Evolutionary conservation across 1,284 basidiomycete species (phyloP).

Genomic region (Sporisorium scitamineum): DNA sequence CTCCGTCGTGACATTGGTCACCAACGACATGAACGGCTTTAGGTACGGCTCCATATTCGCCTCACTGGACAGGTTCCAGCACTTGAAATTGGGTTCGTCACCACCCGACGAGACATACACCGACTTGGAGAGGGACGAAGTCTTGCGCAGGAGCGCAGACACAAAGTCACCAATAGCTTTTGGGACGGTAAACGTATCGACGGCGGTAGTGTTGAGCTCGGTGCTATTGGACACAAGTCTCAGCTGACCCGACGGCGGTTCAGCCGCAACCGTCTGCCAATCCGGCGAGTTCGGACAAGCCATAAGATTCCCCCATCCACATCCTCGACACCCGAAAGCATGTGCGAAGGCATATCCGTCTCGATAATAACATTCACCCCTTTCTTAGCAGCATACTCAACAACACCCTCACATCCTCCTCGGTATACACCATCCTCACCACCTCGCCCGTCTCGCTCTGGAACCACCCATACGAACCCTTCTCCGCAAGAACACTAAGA

Average conservation of each 20-base stretch:
- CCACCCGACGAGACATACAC: conserved; percentile 82
- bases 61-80: conserved; percentile 72
- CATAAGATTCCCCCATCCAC: conserved; percentile 77
- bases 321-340: conserved; percentile 75
- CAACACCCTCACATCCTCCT: conserved; percentile 76
- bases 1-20: conserved; percentile 72
- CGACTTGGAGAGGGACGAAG: conserved; percentile 73
- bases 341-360: conserved; percentile 85
- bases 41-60: conserved; percentile 68
- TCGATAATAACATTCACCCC: conserved; percentile 82
- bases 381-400: conserved; percentile 79
- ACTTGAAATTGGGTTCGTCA: conserved; percentile 81
- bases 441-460: conserved; percentile 49
- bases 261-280: conserved; percentile 73
- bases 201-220: conserved; percentile 74
- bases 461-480: conserved; percentile 78
- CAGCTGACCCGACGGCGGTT: conserved; percentile 85
- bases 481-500: conserved; percentile 75
- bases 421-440: conserved; percentile 73
- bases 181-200: conserved; percentile 70
- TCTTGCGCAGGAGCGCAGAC: conserved; percentile 46
- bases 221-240: conserved; percentile 24
- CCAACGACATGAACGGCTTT: conserved; percentile 75
- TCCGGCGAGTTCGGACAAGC: conserved; percentile 78
- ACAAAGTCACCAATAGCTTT: conserved; percentile 53